Base-by-base conservation (phyloP, 345 rosid genomes). In the Melaleuca quinquenervia region DNA sequence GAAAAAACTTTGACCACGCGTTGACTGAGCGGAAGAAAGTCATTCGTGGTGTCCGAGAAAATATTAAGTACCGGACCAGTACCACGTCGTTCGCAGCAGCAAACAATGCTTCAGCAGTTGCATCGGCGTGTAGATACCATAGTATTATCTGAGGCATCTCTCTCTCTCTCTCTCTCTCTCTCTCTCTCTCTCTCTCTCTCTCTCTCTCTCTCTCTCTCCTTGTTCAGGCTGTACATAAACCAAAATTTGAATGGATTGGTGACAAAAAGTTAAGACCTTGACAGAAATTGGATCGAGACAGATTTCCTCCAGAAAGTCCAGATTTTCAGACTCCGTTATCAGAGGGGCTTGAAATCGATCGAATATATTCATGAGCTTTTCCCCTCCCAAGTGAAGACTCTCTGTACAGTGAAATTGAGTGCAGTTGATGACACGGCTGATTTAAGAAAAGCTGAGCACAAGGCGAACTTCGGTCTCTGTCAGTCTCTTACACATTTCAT, bases 81-180 rank as follows among this genome's bases (percentile, higher is more conserved):
- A n/a, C n/a, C n/a, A n/a, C n/a, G n/a, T n/a, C n/a, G n/a, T n/a
- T n/a, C n/a, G n/a, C n/a, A 82, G 92, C 88, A 83, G 88, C 88
- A 89, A 88, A 76, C 94, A 92, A 18, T 90, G 86, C 45, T 52
- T 91, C 55, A 50, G 91, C 14, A 70, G 80, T 21, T 36, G 22
- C 80, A 36, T 70, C 48, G 80, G 80, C 80, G 80, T 36, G 80
- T 70, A 70, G 80, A 36, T 36, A 3, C 48, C 80, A 18, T 20
- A 64, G 26, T 2, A 20, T 70, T 36, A 70, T 21, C 16, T 70
- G 78, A 70, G 80, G 80, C 80, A 36, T 36, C 32, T 26, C 78
- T 70, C 48, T 64, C n/a, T n/a, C n/a, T n/a, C n/a, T n/a, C n/a
- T n/a, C n/a, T n/a, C n/a, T n/a, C n/a, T n/a, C n/a, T n/a, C n/a